Evolutionary conservation across 306 rosid genomes (phyloP), one percentile per base, ranked within the genome.

Genomic region (Oxytropis ochrocephala): DNA sequence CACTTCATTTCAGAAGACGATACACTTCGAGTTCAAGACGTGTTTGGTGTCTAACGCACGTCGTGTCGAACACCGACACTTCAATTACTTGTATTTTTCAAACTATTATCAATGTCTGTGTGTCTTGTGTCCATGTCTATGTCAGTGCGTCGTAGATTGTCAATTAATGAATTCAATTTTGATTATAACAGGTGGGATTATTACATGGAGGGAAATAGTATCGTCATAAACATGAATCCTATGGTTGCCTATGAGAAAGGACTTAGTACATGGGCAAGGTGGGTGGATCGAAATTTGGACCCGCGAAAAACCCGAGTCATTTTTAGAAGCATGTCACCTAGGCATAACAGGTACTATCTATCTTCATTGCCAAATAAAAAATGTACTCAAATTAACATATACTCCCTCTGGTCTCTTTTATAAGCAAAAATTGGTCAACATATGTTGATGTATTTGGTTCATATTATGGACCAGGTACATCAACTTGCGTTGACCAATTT

Each of bases 171-270:
- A 29, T 51, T 75, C 42, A 53, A 24, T 51, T 54, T 32, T 72
- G 35, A 30, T 77, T 24, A 74, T 54, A 74, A 65, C 81, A 94
- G 99, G 76, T 94, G 99, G 99, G 99, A 94, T 74, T 94, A 90
- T 67, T 87, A 77, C 85, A 91, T 87, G 97, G 97, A 85, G 63
- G 91, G 99, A 51, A 67, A 77, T 17, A 72, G 75, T 16, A 33
- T 81, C 70, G 66, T 75, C 51, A 83, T 59, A 75, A 82, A 68
- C 66, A 81, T 94, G 95, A 88, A 94, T 77, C 95, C 96, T 51
- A 94, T 94, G 97, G 80, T 91, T 79, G 99, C 99, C 24, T 94
- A 91, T 79, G 91, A 88, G 72, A 94, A 87, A 73, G 99, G 96
- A 82, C 97, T 94, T 42, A 83, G 86, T 11, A 91, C 97, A 68